Conservation (phyloP, 1,284 basidiomycete species). For the Coriolopsis trogii region DNA sequence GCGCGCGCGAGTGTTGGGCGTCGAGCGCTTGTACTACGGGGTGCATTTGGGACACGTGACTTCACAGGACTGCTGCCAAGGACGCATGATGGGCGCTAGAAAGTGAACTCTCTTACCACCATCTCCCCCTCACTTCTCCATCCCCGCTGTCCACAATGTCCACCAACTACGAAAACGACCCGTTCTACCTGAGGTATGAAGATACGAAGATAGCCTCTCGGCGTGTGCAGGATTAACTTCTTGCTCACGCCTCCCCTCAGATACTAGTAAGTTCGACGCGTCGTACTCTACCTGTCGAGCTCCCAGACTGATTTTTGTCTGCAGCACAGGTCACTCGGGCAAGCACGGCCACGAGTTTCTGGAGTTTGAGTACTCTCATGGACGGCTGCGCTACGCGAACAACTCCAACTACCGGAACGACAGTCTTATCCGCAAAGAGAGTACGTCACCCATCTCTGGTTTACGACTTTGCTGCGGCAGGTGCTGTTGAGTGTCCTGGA, state of each 20-base stretch:
- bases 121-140: conserved; percentile 2
- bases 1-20: too few species aligned
- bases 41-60: too few species aligned
- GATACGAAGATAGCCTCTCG: conserved; percentile 32
- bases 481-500: not conserved
- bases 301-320: conserved; percentile 3
- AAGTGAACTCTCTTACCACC: conserved; percentile 1
- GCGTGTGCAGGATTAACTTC: conserved; percentile 33
- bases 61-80: too few species aligned
- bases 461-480: not conserved
- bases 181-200: conserved; percentile 82
- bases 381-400: conserved; percentile 96
- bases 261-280: conserved; percentile 73
- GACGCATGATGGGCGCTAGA: too few species aligned
- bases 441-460: conserved; percentile 53
- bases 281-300: not conserved
- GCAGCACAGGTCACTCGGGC: conserved; percentile 91
- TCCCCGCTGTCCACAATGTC: conserved; percentile 46
- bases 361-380: conserved; percentile 98
- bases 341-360: conserved; percentile 98
- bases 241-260: conserved; percentile 45
- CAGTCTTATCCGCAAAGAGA: conserved; percentile 97
- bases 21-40: too few species aligned
- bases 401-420: conserved; percentile 99
- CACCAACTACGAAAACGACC: conserved; percentile 55